Conservation (phyloP, 1,139 yeast species). For the Yamadazyma aaseri region DNA sequence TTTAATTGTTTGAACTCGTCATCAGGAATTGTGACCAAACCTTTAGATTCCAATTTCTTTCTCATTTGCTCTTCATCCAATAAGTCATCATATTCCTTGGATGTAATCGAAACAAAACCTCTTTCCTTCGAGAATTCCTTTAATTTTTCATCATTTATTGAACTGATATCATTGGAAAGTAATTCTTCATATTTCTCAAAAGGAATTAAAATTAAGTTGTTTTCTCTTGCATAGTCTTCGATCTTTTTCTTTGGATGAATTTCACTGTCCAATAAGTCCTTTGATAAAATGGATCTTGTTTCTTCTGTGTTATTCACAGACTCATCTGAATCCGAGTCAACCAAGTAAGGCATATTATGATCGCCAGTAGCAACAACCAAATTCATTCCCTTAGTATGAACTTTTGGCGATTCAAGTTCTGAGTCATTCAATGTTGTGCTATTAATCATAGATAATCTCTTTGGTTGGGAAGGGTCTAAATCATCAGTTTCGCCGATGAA, state of each 20-base stretch:
- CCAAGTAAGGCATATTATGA: conserved; percentile 26
- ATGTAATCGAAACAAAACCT: conserved; percentile 29
- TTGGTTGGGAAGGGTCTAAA: conserved; percentile 24
- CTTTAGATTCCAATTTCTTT: conserved; percentile 27
- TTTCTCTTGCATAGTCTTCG: conserved; percentile 48
- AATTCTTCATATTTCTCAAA: conserved; percentile 43
- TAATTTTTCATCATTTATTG: conserved; percentile 24
- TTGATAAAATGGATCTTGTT: conserved; percentile 19
- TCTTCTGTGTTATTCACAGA: conserved; percentile 25
- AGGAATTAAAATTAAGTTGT: conserved; percentile 43
- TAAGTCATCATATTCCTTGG: conserved; percentile 27
- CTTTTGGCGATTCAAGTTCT: conserved; percentile 20
- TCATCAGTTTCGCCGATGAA: conserved; percentile 37
- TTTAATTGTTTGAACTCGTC: conserved; percentile 21
- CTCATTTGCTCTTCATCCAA: conserved; percentile 36
- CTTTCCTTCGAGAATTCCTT: conserved; percentile 22
- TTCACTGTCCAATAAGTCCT: conserved; percentile 19
- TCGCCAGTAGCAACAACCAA: conserved; percentile 15
- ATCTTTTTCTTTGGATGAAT: conserved; percentile 21
- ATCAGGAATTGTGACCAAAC: conserved; percentile 34
- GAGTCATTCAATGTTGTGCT: conserved; percentile 17
- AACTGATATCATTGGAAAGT: conserved; percentile 22
- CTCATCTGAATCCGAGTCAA: conserved; percentile 42
- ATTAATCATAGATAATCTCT: conserved; percentile 16
- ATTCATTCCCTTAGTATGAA: conserved; percentile 9